Conservation (phyloP, 805 yeast genomes). For the Ogataea dorogensis region DNA sequence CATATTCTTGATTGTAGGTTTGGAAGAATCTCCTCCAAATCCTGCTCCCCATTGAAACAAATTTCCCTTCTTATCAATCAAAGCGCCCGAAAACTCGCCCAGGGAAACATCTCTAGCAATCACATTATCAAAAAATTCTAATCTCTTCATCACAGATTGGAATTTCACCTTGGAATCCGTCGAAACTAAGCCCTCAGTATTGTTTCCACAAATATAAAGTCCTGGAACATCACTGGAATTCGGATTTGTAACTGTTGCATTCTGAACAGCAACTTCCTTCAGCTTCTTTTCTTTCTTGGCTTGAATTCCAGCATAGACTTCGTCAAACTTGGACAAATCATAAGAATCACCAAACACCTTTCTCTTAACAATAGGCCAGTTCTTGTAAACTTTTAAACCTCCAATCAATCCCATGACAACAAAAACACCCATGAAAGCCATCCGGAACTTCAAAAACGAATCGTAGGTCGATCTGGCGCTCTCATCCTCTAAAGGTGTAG, state of each 20-base stretch:
- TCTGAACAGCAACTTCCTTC: constrained; percentile 18
- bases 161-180: constrained; percentile 27
- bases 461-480: constrained; percentile 34
- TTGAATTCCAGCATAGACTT: constrained; percentile 35
- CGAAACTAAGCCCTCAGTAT: constrained; percentile 37
- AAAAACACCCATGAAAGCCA: constrained; percentile 41
- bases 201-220: constrained; percentile 63
- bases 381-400: constrained; percentile 38
- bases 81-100: constrained; percentile 48
- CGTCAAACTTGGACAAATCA: constrained; percentile 38
- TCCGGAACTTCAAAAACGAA: constrained; percentile 43
- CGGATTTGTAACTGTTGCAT: constrained; percentile 32
- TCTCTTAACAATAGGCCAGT: constrained; percentile 41
- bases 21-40: constrained; percentile 25
- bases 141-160: constrained; percentile 55
- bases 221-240: constrained; percentile 50
- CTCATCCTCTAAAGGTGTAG: constrained; percentile 6
- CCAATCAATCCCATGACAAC: constrained; percentile 40
- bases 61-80: constrained; percentile 68
- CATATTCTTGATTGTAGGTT: constrained; percentile 45
- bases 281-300: constrained; percentile 22
- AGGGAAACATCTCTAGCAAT: constrained; percentile 56
- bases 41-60: constrained; percentile 70
- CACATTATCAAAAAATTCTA: constrained; percentile 62
- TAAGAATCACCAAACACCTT: constrained; percentile 32